Conservation (phyloP, 371 early-diverging fungal genomes). For the Lichtheimia ramosa region DNA sequence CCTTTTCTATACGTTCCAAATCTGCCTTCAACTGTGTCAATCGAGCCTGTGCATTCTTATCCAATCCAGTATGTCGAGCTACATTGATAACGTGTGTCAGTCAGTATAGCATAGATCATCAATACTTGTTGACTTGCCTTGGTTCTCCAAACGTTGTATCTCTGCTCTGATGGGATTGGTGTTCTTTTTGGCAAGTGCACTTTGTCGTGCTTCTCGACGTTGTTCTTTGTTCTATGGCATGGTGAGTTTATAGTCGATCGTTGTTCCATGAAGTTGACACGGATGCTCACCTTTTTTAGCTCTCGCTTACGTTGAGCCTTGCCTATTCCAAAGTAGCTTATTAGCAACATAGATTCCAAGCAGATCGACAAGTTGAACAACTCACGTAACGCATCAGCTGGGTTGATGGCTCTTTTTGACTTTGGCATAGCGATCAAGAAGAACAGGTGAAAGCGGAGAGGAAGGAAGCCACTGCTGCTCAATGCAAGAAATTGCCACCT, state of each 20-base stretch:
- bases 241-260: neutral
- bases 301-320: conserved; percentile 67
- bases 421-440: conserved; percentile 35
- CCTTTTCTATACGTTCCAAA: conserved; percentile 47
- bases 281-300: conserved; percentile 53
- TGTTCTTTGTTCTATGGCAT: conserved; percentile 61
- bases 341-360: too few species aligned
- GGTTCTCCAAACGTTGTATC: conserved; percentile 45
- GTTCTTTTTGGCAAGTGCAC: conserved; percentile 53
- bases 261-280: neutral
- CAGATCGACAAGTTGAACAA: too few species aligned
- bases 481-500: too few species aligned
- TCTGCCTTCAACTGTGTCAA: conserved; percentile 45
- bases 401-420: conserved; percentile 48
- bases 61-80: conserved; percentile 44
- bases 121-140: conserved; percentile 27
- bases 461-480: conserved; percentile 1
- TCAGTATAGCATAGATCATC: too few species aligned
- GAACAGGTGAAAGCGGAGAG: conserved; percentile 2
- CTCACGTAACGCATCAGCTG: conserved; percentile 53
- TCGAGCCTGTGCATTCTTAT: conserved; percentile 48
- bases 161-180: conserved; percentile 45
- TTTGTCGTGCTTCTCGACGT: conserved; percentile 52
- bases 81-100: neutral
- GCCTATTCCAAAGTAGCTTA: conserved; percentile 27